Conservation (phyloP, 495 filamentous ascomycete genomes). For the Hyaloscypha bicolor region DNA sequence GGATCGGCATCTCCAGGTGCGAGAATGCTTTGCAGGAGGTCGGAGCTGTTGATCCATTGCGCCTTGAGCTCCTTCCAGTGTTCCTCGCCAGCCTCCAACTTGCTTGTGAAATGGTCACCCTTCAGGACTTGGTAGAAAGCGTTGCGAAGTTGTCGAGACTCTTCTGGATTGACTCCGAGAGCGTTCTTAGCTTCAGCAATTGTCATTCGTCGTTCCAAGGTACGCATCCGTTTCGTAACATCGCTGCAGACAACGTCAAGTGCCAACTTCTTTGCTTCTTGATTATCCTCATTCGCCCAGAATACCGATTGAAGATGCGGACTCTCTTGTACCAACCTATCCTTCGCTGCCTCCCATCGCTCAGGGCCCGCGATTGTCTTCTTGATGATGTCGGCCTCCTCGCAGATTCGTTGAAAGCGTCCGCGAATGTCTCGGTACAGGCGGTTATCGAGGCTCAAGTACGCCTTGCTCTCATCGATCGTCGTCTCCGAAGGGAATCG, state of each 20-base stretch:
- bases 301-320: constrained; percentile 69
- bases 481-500: constrained; percentile 83
- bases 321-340: constrained; percentile 65
- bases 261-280: constrained; percentile 60
- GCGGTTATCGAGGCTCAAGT: constrained; percentile 62
- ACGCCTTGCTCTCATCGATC: constrained; percentile 74
- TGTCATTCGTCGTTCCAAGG: constrained; percentile 61
- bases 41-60: constrained; percentile 64
- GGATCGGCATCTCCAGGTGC: constrained; percentile 57
- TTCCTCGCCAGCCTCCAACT: constrained; percentile 68
- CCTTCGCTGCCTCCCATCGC: constrained; percentile 72
- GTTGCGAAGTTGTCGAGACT: constrained; percentile 65
- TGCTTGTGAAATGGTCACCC: constrained; percentile 71
- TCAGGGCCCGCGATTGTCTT: constrained; percentile 75
- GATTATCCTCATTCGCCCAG: constrained; percentile 49
- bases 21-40: constrained; percentile 59
- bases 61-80: constrained; percentile 72
- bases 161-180: constrained; percentile 71
- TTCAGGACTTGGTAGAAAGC: constrained; percentile 69
- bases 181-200: constrained; percentile 73
- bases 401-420: constrained; percentile 70
- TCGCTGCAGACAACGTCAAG: constrained; percentile 81
- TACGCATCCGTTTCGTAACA: constrained; percentile 79
- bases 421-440: constrained; percentile 65
- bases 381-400: constrained; percentile 64